Percentiles rank a stretch among this genome's conserved stretches.
Conservation (phyloP, 495 filamentous ascomycete species). For the Talaromyces thailandensis region DNA sequence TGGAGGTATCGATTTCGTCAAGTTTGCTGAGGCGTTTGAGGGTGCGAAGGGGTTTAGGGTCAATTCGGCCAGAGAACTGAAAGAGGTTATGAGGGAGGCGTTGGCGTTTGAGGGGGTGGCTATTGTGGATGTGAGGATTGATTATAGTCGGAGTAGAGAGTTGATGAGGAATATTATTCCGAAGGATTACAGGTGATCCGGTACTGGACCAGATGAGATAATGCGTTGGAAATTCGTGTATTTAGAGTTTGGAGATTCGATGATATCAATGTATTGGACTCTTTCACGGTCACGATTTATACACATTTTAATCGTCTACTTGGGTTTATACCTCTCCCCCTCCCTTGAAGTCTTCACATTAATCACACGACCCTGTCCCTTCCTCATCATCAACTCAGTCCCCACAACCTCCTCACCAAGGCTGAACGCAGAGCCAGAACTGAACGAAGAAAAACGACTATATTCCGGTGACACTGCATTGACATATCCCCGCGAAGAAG, state of each 20-base stretch:
- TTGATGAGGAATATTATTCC: conserved; percentile 8
- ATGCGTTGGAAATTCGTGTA: not conserved
- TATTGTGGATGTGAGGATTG: conserved; percentile 6
- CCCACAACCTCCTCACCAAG: not conserved
- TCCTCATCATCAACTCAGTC: not conserved
- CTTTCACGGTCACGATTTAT: not conserved
- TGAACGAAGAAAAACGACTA: not conserved
- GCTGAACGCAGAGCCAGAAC: not conserved
- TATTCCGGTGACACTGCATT: not conserved
- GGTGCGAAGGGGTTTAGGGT: conserved; percentile 3
- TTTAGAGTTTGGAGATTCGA: not conserved
- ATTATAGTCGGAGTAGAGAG: conserved; percentile 4
- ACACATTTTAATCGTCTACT: not conserved
- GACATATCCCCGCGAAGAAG: not conserved
- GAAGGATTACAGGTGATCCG: conserved; percentile 1
- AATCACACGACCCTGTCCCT: not conserved
- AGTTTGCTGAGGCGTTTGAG: conserved; percentile 3
- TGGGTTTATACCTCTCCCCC: not conserved
- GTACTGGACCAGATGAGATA: not conserved
- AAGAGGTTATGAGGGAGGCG: conserved; percentile 4
- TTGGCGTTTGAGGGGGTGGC: conserved; percentile 2
- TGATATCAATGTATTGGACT: not conserved
- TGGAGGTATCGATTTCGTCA: conserved; percentile 6
- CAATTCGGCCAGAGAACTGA: not conserved
- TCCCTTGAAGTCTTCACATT: not conserved